phyloP scores from a whole-genome alignment of 2,329 filamentous ascomycete genomes.

The Gaeumannomyces tritici region DNA sequence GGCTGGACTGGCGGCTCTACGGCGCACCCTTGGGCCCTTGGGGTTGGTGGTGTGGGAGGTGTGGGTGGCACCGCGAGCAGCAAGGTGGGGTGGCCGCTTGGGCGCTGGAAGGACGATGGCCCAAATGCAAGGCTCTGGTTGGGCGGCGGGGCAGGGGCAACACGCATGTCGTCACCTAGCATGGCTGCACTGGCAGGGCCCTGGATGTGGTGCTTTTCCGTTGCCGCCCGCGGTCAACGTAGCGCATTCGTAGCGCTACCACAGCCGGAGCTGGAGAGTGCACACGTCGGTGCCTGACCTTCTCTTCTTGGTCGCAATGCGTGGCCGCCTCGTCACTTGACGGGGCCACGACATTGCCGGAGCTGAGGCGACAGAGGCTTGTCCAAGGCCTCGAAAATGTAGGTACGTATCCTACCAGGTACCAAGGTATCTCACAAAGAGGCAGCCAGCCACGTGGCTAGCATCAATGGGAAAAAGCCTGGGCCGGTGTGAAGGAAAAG shows the following conservation, averaged over 20 bases:
- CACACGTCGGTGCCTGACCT: too few relatives aligned
- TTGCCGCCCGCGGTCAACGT: too few relatives aligned
- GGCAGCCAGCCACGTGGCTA: neutral
- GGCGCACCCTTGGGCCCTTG: neutral
- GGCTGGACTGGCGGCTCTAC: neutral
- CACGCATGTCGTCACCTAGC: neutral
- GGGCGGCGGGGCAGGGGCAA: too few relatives aligned
- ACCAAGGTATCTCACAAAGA: too few relatives aligned
- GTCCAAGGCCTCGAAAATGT: too few relatives aligned
- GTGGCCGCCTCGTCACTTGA: neutral
- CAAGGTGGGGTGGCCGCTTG: neutral
- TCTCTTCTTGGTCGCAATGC: neutral
- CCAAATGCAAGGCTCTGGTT: neutral
- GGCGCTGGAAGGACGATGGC: neutral
- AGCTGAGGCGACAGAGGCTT: too few relatives aligned
- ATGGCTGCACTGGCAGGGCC: neutral
- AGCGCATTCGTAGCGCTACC: too few relatives aligned
- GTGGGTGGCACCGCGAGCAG: neutral
- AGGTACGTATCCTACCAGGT: too few relatives aligned
- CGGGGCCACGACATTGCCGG: neutral
- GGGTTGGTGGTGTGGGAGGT: neutral
- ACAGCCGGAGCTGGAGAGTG: too few relatives aligned
- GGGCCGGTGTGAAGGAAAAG: too few relatives aligned
- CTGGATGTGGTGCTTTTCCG: neutral
- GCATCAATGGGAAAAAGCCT: neutral